A percentile compares a stretch with the other conserved stretches of the same genome.
These are phyloP conservation scores for Albizia julibrissin DNA, from an alignment of 306 rosid species.

Conservation along the genomic window DNA sequence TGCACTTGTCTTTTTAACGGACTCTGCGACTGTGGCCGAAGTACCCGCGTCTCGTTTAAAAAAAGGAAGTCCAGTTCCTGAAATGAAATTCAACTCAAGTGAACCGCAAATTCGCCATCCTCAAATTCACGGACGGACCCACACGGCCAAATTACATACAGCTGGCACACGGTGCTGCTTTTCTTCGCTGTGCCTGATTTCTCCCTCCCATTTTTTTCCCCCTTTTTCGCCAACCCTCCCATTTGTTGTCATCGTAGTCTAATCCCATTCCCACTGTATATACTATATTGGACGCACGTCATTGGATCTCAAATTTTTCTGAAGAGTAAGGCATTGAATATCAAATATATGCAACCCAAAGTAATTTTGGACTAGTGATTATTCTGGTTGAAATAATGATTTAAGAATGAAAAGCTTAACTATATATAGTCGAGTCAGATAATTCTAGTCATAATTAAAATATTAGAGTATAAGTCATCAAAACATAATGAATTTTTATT, in stretches of 20 bases:
- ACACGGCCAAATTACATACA: slow-evolving; percentile 43
- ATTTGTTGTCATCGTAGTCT: background rate
- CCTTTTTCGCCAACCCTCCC: no score
- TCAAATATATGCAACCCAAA: no score
- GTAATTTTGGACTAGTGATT: no score
- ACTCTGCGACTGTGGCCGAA: slow-evolving; percentile 37
- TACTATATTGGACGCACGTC: no score
- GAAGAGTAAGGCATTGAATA: no score
- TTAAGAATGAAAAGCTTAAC: no score
- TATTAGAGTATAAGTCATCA: no score
- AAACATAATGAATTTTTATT: no score
- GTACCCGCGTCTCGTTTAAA: slow-evolving; percentile 61
- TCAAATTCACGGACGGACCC: slow-evolving; percentile 47
- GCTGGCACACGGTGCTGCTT: slow-evolving; percentile 54
- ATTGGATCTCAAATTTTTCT: no score
- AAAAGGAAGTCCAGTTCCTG: slow-evolving; percentile 35
- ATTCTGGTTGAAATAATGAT: no score
- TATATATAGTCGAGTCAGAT: no score
- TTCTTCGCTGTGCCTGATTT: background rate
- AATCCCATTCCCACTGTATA: background rate
- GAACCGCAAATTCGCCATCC: slow-evolving; percentile 51
- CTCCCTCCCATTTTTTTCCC: background rate
- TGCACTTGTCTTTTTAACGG: slow-evolving; percentile 32
- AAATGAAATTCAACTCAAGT: slow-evolving; percentile 66
- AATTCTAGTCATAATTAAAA: no score